Evolutionary conservation across 1,284 basidiomycete genomes (phyloP).

Genomic region (Boletus smithii): DNA sequence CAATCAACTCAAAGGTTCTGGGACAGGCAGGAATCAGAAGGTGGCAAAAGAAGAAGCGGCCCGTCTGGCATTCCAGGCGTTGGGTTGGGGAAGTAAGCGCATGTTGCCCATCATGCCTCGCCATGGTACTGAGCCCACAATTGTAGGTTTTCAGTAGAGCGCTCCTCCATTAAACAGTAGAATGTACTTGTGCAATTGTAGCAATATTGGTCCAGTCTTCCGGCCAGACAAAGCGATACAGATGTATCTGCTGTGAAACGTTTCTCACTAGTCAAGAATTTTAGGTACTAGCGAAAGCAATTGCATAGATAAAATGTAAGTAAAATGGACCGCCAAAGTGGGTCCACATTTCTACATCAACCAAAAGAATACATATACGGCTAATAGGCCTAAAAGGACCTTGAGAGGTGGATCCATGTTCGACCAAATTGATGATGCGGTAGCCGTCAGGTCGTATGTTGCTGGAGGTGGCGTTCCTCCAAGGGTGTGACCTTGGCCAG

Average conservation of each 20-base stretch:
- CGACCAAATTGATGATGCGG: conserved; percentile 32
- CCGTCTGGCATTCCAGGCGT: conserved; percentile 42
- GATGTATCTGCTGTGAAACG: neutral
- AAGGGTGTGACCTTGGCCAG: conserved; percentile 70
- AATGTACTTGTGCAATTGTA: conserved; percentile 10
- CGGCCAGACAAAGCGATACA: neutral
- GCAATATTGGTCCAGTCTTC: neutral
- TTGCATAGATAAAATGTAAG: neutral
- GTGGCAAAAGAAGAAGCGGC: conserved; percentile 56
- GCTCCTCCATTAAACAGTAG: neutral
- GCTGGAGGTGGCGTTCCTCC: conserved; percentile 43
- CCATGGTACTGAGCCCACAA: conserved; percentile 3
- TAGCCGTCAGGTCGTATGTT: conserved; percentile 33
- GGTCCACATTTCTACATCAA: conserved; percentile 32
- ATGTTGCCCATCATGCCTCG: neutral
- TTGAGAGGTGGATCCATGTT: conserved; percentile 65
- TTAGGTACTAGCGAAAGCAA: neutral
- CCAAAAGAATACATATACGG: conserved; percentile 66
- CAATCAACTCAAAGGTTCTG: conserved; percentile 41
- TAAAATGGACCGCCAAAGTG: neutral
- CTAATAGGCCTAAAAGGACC: conserved; percentile 56
- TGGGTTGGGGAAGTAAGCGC: conserved; percentile 45
- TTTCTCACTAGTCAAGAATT: no score
- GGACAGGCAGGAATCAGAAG: conserved; percentile 50
- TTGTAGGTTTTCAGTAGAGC: conserved; percentile 20